phyloP scores from a whole-genome alignment of 1,284 basidiomycete genomes.

The Cronartium quercuum region DNA sequence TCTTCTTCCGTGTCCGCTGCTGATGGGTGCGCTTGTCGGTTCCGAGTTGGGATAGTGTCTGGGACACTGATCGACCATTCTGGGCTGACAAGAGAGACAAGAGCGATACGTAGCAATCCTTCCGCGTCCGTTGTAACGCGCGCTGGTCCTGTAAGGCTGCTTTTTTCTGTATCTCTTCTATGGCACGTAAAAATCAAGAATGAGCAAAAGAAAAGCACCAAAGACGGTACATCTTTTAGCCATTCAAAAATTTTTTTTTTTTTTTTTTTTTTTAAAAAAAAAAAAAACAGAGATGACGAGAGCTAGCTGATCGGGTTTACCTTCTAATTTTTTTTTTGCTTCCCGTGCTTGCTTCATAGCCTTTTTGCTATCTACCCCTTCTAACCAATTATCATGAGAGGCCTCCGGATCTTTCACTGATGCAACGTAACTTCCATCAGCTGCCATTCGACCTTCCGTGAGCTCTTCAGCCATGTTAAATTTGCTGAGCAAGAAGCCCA shows the following conservation, averaged over 20 bases:
- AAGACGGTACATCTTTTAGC: background rate
- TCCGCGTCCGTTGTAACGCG: conserved; percentile 6
- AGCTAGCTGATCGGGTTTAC: conserved; percentile 41
- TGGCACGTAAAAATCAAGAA: conserved; percentile 60
- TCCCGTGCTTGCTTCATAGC: conserved; percentile 74
- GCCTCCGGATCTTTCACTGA: conserved; percentile 78
- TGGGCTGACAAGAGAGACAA: conserved; percentile 8
- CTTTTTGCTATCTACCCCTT: conserved; percentile 68
- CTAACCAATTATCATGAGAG: conserved; percentile 91
- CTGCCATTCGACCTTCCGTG: conserved; percentile 91
- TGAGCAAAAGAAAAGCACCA: background rate
- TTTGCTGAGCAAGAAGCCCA: conserved; percentile 86
- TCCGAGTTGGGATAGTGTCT: conserved; percentile 39
- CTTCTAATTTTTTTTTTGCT: conserved; percentile 57
- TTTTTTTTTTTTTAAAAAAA: too few relatives aligned
- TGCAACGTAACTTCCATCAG: conserved; percentile 77
- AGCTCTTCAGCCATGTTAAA: conserved; percentile 99
- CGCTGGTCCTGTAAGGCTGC: conserved; percentile 5
- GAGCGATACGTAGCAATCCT: conserved; percentile 24
- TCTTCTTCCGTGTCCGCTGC: conserved; percentile 41
- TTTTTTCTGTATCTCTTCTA: conserved; percentile 54
- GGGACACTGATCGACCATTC: conserved; percentile 23
- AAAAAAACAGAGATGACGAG: background rate
- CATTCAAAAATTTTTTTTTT: too few relatives aligned
- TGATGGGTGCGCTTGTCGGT: conserved; percentile 30